phyloP scores from a whole-genome alignment of 345 rosid genomes.

The Firmiana major region DNA sequence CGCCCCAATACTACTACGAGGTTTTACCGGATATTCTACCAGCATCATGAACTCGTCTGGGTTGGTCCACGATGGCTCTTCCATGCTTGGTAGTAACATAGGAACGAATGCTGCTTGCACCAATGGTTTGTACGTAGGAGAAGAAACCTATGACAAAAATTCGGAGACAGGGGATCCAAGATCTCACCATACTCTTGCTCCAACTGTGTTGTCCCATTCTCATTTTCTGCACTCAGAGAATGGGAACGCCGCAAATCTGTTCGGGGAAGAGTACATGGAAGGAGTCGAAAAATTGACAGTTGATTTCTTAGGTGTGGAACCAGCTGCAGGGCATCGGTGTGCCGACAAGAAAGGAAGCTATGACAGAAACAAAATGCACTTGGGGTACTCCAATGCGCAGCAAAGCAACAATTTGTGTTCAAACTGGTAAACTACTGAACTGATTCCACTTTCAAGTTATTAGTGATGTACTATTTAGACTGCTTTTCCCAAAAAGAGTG shows the following conservation, averaged over 20 bases:
- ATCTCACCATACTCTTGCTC: slow-evolving; percentile 9
- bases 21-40: slow-evolving; percentile 40
- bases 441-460: background rate
- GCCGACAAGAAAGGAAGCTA: slow-evolving; percentile 23
- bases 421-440: slow-evolving; percentile 24
- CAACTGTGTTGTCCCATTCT: slow-evolving; percentile 16
- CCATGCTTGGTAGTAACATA: slow-evolving; percentile 8
- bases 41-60: slow-evolving; percentile 26
- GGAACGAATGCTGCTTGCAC: slow-evolving; percentile 9
- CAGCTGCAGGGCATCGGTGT: slow-evolving; percentile 23
- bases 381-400: slow-evolving; percentile 22
- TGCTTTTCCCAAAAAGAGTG: background rate
- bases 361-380: slow-evolving; percentile 17
- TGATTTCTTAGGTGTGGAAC: slow-evolving; percentile 53
- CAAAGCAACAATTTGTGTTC: slow-evolving; percentile 33
- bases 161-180: slow-evolving; percentile 20
- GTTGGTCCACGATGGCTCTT: slow-evolving; percentile 24
- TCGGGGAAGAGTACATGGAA: slow-evolving; percentile 21
- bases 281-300: slow-evolving; percentile 37
- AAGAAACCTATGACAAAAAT: slow-evolving; percentile 20
- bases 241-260: slow-evolving; percentile 6
- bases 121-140: slow-evolving; percentile 15
- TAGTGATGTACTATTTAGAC: background rate
- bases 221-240: slow-evolving; percentile 20
- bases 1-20: slow-evolving; percentile 46